phyloP scores from a whole-genome alignment of 2,329 filamentous ascomycete species.

The Paracorniculantispora psalliotae region DNA sequence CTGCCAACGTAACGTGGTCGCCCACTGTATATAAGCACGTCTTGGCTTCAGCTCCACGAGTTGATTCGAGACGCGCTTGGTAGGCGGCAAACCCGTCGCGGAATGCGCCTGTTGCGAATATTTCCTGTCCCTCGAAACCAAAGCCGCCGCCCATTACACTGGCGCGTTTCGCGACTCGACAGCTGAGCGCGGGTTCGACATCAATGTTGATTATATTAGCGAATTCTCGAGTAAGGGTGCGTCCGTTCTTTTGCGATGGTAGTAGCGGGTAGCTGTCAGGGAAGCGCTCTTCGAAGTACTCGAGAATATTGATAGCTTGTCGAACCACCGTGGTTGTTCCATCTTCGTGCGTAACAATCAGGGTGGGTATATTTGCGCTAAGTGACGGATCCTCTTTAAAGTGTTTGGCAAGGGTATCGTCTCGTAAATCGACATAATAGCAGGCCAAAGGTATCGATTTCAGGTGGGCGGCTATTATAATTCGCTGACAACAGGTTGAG shows the following conservation, averaged over 20 bases:
- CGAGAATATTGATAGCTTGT: neutral
- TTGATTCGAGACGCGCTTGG: neutral
- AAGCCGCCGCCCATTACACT: neutral
- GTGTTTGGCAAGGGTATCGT: neutral
- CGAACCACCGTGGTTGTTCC: neutral
- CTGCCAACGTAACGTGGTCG: neutral
- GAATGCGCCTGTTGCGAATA: neutral
- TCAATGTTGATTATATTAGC: neutral
- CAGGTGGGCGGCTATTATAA: slow-evolving; percentile 2
- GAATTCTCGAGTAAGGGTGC: neutral
- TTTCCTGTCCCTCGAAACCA: neutral
- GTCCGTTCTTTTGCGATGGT: neutral
- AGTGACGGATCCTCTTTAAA: neutral
- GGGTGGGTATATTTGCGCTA: neutral
- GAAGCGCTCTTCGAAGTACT: neutral
- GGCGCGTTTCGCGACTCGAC: neutral
- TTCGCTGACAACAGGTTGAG: neutral
- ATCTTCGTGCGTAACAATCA: neutral
- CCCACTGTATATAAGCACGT: neutral
- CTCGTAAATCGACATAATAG: neutral
- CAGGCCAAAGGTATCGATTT: neutral
- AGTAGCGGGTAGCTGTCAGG: neutral
- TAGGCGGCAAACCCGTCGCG: neutral
- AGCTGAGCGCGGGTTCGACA: neutral
- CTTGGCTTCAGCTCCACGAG: neutral